Evolutionary conservation across 2,329 filamentous ascomycete genomes (phyloP), one percentile per base, ranked within the genome.

Genomic region (Hymenoscyphus infarciens): DNA sequence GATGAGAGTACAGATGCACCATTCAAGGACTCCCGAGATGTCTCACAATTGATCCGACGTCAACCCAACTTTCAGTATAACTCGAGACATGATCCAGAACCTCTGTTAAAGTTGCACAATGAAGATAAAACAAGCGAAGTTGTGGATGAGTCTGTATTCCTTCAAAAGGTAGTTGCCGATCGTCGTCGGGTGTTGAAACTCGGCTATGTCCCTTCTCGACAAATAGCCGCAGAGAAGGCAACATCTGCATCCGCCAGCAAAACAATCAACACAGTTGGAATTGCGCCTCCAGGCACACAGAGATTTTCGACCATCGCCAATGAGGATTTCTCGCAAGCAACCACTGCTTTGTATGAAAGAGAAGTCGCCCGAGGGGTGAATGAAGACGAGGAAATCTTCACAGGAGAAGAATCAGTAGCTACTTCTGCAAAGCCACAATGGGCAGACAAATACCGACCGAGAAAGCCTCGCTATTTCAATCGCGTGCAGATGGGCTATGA

Each of bases 401-500:
- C 91, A 0, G 91, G 88, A 8, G 95, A 99, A 77, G 95, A 97
- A 77, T 83, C 88, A 49, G 87, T 97, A 29, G 79, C 82, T 35
- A 84, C 83, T 10, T 78, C 79, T 5, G 79, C 83, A 2, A 86
- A 86, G 68, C 88, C 91, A 3, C 84, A 87, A 67, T 97, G 92
- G 92, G 87, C 89, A 5, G 86, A 87, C 73, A 92, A 94, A 76
- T 90, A 96, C 76, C 86, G 89, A 45, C 92, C 94, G 7, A 86
- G 95, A 66, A 99, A 98, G 77, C 95, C 95, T 13, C 87, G 90
- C 64, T 98, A 97, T 78, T 99, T 99, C 83, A 98, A 98, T 74
- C 89, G 95, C 49, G 93, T 98, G 56, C 93, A 97, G 76, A 97
- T 97, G 91, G 95, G 95, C 60, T 99, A 98, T 76, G 95, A 99